Base-by-base conservation (phyloP, 805 yeast genomes). In the Suhomyces pyralidae region DNA sequence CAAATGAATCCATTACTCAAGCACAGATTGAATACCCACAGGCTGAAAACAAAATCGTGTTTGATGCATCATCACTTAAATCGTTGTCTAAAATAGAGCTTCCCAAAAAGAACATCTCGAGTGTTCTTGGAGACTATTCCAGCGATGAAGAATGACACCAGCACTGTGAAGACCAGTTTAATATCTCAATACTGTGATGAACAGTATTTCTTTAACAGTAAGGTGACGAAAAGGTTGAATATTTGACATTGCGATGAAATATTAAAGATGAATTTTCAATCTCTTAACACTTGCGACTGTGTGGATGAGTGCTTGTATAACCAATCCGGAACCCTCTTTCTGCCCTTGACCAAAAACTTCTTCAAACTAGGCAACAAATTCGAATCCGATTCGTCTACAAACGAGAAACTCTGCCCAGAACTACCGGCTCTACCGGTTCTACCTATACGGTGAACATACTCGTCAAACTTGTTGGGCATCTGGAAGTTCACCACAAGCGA, bases 391-490 rank as follows among this genome's bases (percentile, higher is more conserved):
- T 78, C 78, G 51, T 81, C 82, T 56, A 91, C 66, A 57, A 89
- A 88, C 0, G 97, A 87, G 10, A 85, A 74, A 4, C 97, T 86
- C 8, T 80, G 75, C 45, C 99, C 99, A 5, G 65, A 65, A 46
- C 81, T 82, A 0, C 97, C 98, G 0, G 97, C 97, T 68, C 99
- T 82, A 38, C 98, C 99, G 0, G 99, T 93, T 71, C 99, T 84
- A 52, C 99, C 99, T 48, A 93, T 86, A 64, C 98, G 80, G 69
- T 93, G 99, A 17, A 93, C 81, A 61, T 91, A 93, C 54, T 87
- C 92, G 56, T 91, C 97, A 45, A 91, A 81, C 32, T 77, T 76
- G 56, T 78, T 81, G 8, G 91, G 73, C 92, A 92, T 86, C 60
- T 93, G 97, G 63, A 80, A 92, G 66, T 93, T 94, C 19, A 94